Evolutionary conservation across 352 stramenopile species (phyloP).

Genomic region (Plasmopara halstedii): DNA sequence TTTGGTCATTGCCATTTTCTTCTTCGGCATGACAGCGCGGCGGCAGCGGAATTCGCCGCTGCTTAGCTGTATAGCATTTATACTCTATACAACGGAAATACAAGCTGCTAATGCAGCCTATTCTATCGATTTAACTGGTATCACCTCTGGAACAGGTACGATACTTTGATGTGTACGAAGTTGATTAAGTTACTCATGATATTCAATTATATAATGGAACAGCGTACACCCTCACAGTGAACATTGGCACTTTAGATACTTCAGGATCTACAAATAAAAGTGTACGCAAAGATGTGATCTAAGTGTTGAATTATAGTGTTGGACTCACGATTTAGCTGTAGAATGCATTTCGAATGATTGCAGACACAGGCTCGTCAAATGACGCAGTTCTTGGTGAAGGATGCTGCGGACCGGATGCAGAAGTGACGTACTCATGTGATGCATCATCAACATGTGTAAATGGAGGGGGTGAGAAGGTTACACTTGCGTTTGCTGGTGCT

Average conservation of each 20-base stretch:
- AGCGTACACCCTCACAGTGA: conserved; percentile 34
- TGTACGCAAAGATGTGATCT: conserved; percentile 8
- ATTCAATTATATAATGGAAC: background rate
- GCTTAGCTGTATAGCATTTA: conserved; percentile 17
- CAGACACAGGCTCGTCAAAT: conserved; percentile 81
- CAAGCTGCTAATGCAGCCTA: conserved; percentile 24
- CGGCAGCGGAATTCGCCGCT: conserved; percentile 6
- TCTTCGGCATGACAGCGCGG: conserved; percentile 8
- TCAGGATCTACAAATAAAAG: conserved; percentile 17
- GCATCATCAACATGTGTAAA: conserved; percentile 53
- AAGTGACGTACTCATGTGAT: conserved; percentile 56
- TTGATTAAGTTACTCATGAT: conserved; percentile 2
- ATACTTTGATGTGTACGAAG: background rate
- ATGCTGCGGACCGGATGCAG: conserved; percentile 43
- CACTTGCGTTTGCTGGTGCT: conserved; percentile 50
- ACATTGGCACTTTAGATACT: conserved; percentile 22
- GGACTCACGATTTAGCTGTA: conserved; percentile 8
- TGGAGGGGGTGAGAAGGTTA: conserved; percentile 17
- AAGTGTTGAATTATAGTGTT: background rate
- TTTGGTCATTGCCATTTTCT: conserved; percentile 4
- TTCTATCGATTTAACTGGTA: conserved; percentile 35
- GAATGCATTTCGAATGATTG: conserved; percentile 72
- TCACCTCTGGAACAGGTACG: conserved; percentile 34
- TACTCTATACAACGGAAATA: conserved; percentile 5
- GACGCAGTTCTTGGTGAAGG: conserved; percentile 51